These are phyloP conservation scores for Umbilicus rupestris DNA, from an alignment of 164 flowering plant species.

Conservation along the genomic window DNA sequence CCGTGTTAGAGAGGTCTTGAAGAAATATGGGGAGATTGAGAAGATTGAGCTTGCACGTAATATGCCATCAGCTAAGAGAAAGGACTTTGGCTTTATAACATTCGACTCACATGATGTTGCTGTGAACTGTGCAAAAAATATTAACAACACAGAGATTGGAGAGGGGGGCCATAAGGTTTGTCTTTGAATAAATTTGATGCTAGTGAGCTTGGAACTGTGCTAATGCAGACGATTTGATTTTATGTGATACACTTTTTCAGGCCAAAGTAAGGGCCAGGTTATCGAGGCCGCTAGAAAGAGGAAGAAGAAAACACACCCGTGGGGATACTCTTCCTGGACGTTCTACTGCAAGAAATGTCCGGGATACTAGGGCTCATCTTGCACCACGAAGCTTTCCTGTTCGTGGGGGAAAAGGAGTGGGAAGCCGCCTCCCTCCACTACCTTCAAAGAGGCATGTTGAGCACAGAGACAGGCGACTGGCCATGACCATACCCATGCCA, in stretches of 20 bases:
- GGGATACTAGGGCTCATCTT: conserved; percentile 59
- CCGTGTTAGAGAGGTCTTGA: conserved; percentile 59
- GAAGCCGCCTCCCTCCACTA: conserved; percentile 31
- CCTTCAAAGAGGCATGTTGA: conserved; percentile 41
- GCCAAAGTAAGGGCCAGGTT: conserved; percentile 88
- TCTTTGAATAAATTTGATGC: conserved; percentile 13
- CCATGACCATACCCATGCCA: conserved; percentile 45
- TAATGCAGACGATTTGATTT: no score
- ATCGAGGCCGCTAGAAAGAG: conserved; percentile 81
- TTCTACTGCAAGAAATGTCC: conserved; percentile 18
- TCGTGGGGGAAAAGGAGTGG: conserved; percentile 36
- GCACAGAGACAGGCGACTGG: conserved; percentile 60
- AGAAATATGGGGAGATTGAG: conserved; percentile 69
- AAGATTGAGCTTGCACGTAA: conserved; percentile 95
- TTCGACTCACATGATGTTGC: conserved; percentile 89
- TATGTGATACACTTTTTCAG: conserved; percentile 25
- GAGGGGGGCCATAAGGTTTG: conserved; percentile 81
- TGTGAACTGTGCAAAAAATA: conserved; percentile 79
- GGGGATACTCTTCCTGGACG: conserved; percentile 39
- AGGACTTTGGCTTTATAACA: conserved; percentile 91
- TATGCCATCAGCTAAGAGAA: conserved; percentile 93
- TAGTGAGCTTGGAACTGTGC: no score
- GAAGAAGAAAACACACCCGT: conserved; percentile 47
- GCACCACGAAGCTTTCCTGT: conserved; percentile 27
- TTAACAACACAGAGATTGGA: conserved; percentile 88